Conservation (phyloP, 2,329 filamentous ascomycete genomes). For the Fusarium sp. region DNA sequence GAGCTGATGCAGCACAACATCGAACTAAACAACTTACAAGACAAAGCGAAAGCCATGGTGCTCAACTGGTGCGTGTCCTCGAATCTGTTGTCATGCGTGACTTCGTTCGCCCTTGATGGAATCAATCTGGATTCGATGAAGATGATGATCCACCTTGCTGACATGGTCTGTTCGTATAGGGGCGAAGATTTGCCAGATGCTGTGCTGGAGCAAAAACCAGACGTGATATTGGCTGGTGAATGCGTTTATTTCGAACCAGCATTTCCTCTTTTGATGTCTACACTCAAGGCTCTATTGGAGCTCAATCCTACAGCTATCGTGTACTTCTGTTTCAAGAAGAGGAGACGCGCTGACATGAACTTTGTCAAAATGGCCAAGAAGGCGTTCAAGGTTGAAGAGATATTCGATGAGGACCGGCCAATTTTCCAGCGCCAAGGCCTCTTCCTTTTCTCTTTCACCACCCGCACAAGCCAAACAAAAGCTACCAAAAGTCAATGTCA, state of each 20-base stretch:
- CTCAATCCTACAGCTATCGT: conserved; percentile 75
- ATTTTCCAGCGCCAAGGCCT: conserved; percentile 69
- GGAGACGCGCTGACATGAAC: conserved; percentile 82
- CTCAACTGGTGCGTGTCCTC: conserved; percentile 79
- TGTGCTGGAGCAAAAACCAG: conserved; percentile 71
- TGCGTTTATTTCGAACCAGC: conserved; percentile 98
- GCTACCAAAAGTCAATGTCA: conserved; percentile 29
- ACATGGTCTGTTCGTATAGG: conserved; percentile 57
- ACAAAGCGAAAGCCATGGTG: conserved; percentile 74
- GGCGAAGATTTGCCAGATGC: conserved; percentile 69
- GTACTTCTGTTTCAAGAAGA: conserved; percentile 95
- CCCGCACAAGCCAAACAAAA: conserved; percentile 50
- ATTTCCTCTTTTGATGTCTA: conserved; percentile 87
- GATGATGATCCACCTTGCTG: conserved; percentile 32
- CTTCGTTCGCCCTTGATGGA: conserved; percentile 28
- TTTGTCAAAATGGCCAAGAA: conserved; percentile 80
- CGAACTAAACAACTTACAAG: conserved; percentile 78
- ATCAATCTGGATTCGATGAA: background rate
- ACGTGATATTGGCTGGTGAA: conserved; percentile 92
- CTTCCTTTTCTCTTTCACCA: conserved; percentile 71
- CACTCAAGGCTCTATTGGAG: conserved; percentile 79
- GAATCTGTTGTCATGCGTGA: conserved; percentile 34
- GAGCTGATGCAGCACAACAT: conserved; percentile 90
- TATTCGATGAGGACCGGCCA: conserved; percentile 71
- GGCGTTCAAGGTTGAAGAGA: conserved; percentile 72